Base-by-base conservation (phyloP, 305 asterid genomes). In the Fraxinus nigra region DNA sequence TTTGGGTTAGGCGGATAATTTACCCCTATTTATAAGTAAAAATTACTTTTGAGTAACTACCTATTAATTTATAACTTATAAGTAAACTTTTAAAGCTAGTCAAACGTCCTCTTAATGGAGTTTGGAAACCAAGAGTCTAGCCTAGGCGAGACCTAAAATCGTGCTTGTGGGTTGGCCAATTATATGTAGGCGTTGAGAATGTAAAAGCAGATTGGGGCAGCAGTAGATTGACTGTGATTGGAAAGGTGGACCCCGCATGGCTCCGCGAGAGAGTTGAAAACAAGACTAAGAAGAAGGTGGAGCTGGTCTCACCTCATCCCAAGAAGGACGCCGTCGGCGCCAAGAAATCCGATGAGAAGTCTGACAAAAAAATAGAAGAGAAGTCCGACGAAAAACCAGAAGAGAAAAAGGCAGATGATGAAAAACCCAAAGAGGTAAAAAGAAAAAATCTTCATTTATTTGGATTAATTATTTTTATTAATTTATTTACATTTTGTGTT, bases 201-300 rank as follows among this genome's bases (percentile, higher is more conserved):
- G 98, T 90, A 82, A 92, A 89, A 83, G 83, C 92, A 3, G 98
- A 95, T 70, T 85, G 87, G 61, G 84, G 33, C 5, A 83, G 83
- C 77, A 89, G 90, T 86, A 95, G 92, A 83, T 82, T 95, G 90
- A 95, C 89, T 4, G 94, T 93, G 87, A 89, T 85, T 83, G 98
- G 98, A 86, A 90, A 92, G 81, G 94, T 92, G 82, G 98, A 92
- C 88, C 93, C 98, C 77, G 72, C 87, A 35, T 89, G 90, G 92
- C 92, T 95, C 79, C 91, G 91, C 8, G 97, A 95, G 81, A 90
- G 82, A 77, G 92, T 93, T 26, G 97, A 86, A 75, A 78, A 72
- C 63, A 93, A 92, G 77, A 90, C 93, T 61, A 95, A 92, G 85
- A 93, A 90, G 91, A 92, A 95, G 89, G 98, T 95, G 76, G 94